A percentile compares a stretch with the other conserved stretches of the same genome.
phyloP scores from a whole-genome alignment of 2,329 filamentous ascomycete species.

The Epichloe gansuensis region DNA sequence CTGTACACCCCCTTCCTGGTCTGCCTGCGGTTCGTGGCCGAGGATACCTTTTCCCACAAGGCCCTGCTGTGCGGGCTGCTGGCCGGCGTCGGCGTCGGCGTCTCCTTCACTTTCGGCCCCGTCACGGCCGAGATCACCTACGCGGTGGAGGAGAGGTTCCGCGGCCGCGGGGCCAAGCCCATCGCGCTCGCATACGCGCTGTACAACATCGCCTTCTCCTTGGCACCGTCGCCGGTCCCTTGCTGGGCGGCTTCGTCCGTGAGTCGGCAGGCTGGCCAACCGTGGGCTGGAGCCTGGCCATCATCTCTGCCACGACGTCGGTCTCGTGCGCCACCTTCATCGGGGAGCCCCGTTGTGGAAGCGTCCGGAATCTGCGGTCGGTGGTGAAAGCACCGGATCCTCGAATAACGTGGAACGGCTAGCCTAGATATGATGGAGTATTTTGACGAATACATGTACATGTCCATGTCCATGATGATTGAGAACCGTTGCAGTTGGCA shows the following conservation, averaged over 20 bases:
- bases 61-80: constrained; percentile 22
- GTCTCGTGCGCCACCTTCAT: constrained; percentile 18
- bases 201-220: constrained; percentile 23
- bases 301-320: constrained; percentile 17
- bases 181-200: constrained; percentile 24
- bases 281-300: constrained; percentile 20
- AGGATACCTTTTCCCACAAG: constrained; percentile 18
- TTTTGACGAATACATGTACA: background rate
- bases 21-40: constrained; percentile 21
- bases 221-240: constrained; percentile 20
- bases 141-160: constrained; percentile 14
- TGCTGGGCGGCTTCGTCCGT: constrained; percentile 23
- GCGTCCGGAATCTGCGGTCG: background rate
- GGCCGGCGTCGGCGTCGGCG: constrained; percentile 17
- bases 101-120: constrained; percentile 21
- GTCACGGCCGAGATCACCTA: constrained; percentile 26
- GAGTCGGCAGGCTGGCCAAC: constrained; percentile 20
- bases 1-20: constrained; percentile 22
- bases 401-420: background rate
- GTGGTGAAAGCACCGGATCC: background rate
- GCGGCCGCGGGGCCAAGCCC: constrained; percentile 10
- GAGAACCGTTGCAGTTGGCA: background rate
- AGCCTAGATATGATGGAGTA: too few relatives aligned
- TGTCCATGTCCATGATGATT: background rate
- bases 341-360: constrained; percentile 16